Percentiles rank a stretch among this genome's conserved stretches.
phyloP scores from a whole-genome alignment of 1,139 yeast species.

The Sugiyamaella novakii region DNA sequence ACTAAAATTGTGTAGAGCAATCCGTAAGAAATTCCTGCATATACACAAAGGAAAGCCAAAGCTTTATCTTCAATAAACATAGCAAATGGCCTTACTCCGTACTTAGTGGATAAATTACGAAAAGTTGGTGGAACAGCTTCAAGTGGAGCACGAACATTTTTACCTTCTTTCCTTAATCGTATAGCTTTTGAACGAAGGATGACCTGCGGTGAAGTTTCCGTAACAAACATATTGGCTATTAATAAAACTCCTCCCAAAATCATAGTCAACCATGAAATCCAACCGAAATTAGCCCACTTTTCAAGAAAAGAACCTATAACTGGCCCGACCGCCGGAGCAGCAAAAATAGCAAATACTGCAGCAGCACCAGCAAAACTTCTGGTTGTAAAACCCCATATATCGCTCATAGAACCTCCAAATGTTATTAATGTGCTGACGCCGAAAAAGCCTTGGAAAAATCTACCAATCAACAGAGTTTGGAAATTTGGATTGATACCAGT shows the following conservation, averaged over 20 bases:
- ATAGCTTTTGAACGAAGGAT: slow-evolving; percentile 16
- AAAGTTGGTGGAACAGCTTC: slow-evolving; percentile 14
- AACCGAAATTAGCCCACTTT: slow-evolving; percentile 22
- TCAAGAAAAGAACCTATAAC: slow-evolving; percentile 19
- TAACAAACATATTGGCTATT: slow-evolving; percentile 3
- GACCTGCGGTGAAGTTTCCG: slow-evolving; percentile 16
- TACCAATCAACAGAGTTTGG: slow-evolving; percentile 11
- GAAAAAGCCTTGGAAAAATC: slow-evolving; percentile 18
- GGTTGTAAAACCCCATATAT: slow-evolving; percentile 10
- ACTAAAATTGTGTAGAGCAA: slow-evolving; percentile 19
- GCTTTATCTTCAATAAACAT: slow-evolving; percentile 19
- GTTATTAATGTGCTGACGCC: slow-evolving; percentile 16
- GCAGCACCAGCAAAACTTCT: slow-evolving; percentile 10
- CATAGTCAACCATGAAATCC: slow-evolving; percentile 22
- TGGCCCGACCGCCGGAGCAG: slow-evolving; percentile 23
- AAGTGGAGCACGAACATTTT: slow-evolving; percentile 15
- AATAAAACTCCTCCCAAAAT: slow-evolving; percentile 16
- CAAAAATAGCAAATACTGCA: slow-evolving; percentile 21
- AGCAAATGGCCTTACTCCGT: slow-evolving; percentile 16
- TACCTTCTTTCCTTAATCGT: slow-evolving; percentile 13
- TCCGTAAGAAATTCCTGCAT: slow-evolving; percentile 22
- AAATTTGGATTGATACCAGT: slow-evolving; percentile 16
- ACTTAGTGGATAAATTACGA: slow-evolving; percentile 11
- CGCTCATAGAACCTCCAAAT: slow-evolving; percentile 19
- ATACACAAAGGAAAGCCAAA: slow-evolving; percentile 19